phyloP scores from a whole-genome alignment of 2,329 filamentous ascomycete species.

The Aspergillus phoenicis region DNA sequence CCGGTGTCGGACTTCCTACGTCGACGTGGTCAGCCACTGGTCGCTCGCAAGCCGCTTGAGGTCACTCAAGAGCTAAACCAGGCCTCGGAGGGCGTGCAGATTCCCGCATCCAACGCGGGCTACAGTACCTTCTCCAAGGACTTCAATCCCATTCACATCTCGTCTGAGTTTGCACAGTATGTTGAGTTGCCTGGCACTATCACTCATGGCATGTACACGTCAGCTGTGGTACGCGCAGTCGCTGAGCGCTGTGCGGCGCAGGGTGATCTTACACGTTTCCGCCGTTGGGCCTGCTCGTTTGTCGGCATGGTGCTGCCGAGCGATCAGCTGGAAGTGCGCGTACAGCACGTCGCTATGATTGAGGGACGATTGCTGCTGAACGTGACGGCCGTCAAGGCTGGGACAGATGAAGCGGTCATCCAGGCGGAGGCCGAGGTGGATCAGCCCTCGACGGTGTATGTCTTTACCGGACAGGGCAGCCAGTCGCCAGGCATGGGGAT shows the following conservation, averaged over 20 bases:
- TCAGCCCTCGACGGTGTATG: constrained; percentile 88
- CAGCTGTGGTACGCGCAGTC: constrained; percentile 76
- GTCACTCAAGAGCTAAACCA: not conserved
- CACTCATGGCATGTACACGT: constrained; percentile 98
- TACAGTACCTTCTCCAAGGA: constrained; percentile 96
- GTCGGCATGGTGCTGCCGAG: constrained; percentile 98
- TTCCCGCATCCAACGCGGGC: constrained; percentile 67
- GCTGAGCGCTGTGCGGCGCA: constrained; percentile 58
- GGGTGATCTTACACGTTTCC: constrained; percentile 90
- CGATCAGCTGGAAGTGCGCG: constrained; percentile 85
- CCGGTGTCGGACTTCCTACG: constrained; percentile 13
- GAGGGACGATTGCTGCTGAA: constrained; percentile 30
- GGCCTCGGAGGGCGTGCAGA: not conserved
- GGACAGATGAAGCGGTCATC: constrained; percentile 71
- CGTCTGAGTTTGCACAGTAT: constrained; percentile 92
- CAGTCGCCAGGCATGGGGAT: constrained; percentile 99
- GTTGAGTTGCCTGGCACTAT: constrained; percentile 92
- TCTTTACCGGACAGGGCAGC: constrained; percentile 95
- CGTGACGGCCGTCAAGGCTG: constrained; percentile 31
- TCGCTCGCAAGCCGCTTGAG: not conserved
- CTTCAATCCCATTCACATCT: constrained; percentile 97
- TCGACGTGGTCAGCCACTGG: not conserved
- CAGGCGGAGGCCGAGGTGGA: constrained; percentile 92
- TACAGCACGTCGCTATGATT: constrained; percentile 94
- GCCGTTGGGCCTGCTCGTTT: constrained; percentile 66